Evolutionary conservation across 441 rosid species (phyloP).

Genomic region (Pelargonium cotyledonis): DNA sequence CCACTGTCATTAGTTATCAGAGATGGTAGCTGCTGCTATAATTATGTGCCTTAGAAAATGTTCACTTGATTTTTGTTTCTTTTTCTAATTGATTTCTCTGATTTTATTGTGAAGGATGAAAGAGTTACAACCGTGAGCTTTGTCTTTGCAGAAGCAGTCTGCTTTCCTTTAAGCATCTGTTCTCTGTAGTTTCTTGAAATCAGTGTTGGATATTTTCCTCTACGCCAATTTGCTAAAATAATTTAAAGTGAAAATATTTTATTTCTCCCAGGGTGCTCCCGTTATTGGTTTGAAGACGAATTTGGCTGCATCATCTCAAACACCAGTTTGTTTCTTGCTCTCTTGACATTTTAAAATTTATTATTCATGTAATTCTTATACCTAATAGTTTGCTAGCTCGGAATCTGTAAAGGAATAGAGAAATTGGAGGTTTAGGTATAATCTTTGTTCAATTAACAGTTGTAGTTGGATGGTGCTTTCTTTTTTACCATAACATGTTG

Average conservation of each 20-base stretch:
- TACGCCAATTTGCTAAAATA: conserved; percentile 11
- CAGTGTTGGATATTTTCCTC: conserved; percentile 6
- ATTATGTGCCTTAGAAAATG: conserved; percentile 1
- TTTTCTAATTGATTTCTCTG: conserved; percentile 10
- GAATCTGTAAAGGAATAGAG: not conserved
- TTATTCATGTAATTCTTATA: not conserved
- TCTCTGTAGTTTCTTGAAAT: conserved; percentile 9
- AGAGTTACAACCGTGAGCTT: conserved; percentile 10
- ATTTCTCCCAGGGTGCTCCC: conserved; percentile 72
- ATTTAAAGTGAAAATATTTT: conserved; percentile 17
- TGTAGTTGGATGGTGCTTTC: not conserved
- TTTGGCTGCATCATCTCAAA: conserved; percentile 56
- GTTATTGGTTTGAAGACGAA: conserved; percentile 67
- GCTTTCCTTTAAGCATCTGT: conserved; percentile 10
- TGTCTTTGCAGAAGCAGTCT: conserved; percentile 8
- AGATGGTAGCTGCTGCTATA: conserved; percentile 4
- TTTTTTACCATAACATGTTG: not conserved
- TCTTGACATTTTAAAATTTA: not conserved
- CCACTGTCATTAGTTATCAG: not conserved
- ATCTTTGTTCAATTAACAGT: not conserved
- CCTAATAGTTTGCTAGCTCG: not conserved
- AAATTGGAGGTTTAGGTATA: not conserved
- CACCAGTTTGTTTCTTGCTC: conserved; percentile 36
- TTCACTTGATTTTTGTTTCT: not conserved
- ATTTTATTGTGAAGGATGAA: conserved; percentile 9